Base-by-base conservation (phyloP, 2,329 filamentous ascomycete genomes). In the Aurifilum marmelostoma region DNA sequence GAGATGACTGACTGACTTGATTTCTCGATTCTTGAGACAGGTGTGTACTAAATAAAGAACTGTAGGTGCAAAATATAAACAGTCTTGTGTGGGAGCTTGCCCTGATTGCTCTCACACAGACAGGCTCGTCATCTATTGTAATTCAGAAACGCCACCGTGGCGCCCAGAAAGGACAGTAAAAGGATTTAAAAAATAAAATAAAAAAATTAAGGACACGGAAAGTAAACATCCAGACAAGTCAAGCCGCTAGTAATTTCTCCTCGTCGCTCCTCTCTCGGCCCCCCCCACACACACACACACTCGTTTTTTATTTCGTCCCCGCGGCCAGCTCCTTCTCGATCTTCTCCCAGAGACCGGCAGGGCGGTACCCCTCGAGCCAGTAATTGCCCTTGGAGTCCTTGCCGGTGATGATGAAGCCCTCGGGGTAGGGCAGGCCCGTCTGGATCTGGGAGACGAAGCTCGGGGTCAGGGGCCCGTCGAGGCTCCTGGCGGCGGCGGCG, bases 371-470 rank as follows among this genome's bases (percentile, higher is more conserved):
- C 6, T 71, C 75, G 2, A 76, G 59, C 76, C 75, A 76, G 54
- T 76, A 76, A 67, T 78, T 77, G 0, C 75, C 75, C 37, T 73
- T 67, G 8, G 60, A 60, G 52, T 78, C 76, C 71, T 76, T 75
- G 8, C 77, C 77, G 24, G 75, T 69, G 34, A 78, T 74, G 14
- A 73, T 71, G 65, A 77, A 75, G 2, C 74, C 75, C 34, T 78
- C 72, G 3, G 74, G 73, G 61, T 75, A 73, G 32, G 69, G 58
- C 2, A 75, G 71, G 0, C 73, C 73, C 2, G 68, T 67, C 67
- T 76, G 75, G 67, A 71, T 73, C 54, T 73, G 73, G 67, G 77
- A 76, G 14, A 77, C 72, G 59, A 75, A 77, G 1, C 60, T 69
- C 2, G 75, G 73, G 60, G 70, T 18, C 43, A 58, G 29, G 18